phyloP scores from a whole-genome alignment of 176 grass and related monocot genomes.

The Triticum monococcum region DNA sequence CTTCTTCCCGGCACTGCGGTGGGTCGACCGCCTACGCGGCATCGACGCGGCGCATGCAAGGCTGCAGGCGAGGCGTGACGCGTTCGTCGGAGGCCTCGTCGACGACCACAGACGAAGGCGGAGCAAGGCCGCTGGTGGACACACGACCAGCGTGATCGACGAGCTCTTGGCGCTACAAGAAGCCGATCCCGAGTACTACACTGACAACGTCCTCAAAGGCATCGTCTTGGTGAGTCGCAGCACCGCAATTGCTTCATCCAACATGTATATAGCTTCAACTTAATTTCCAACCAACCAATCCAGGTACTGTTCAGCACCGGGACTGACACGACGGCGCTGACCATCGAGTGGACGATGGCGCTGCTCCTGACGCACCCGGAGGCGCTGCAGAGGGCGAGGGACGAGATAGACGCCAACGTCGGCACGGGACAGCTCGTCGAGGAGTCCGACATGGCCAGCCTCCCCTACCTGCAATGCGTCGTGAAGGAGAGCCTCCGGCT shows the following conservation, averaged over 20 bases:
- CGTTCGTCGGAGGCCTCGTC: neutral
- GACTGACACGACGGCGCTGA: too few relatives aligned
- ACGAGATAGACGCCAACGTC: too few relatives aligned
- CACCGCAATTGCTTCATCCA: neutral
- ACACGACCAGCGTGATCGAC: neutral
- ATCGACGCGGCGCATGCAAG: neutral
- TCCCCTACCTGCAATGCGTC: slow-evolving; percentile 52
- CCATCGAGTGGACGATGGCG: too few relatives aligned
- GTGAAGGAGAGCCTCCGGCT: slow-evolving; percentile 64
- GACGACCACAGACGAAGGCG: neutral
- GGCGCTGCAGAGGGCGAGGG: too few relatives aligned
- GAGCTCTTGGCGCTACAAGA: neutral
- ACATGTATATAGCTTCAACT: neutral
- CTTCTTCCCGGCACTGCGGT: neutral
- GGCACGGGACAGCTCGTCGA: too few relatives aligned
- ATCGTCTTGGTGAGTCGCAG: neutral
- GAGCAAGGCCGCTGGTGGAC: neutral
- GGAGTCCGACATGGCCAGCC: slow-evolving; percentile 45
- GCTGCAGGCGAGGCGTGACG: neutral
- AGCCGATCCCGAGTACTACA: neutral
- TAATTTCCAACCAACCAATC: neutral
- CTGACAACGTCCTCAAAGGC: neutral
- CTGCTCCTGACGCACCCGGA: too few relatives aligned
- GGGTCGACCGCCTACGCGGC: neutral
- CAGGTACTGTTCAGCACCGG: too few relatives aligned